phyloP scores from a whole-genome alignment of 2,329 filamentous ascomycete genomes.

The Zymoseptoria brevis region DNA sequence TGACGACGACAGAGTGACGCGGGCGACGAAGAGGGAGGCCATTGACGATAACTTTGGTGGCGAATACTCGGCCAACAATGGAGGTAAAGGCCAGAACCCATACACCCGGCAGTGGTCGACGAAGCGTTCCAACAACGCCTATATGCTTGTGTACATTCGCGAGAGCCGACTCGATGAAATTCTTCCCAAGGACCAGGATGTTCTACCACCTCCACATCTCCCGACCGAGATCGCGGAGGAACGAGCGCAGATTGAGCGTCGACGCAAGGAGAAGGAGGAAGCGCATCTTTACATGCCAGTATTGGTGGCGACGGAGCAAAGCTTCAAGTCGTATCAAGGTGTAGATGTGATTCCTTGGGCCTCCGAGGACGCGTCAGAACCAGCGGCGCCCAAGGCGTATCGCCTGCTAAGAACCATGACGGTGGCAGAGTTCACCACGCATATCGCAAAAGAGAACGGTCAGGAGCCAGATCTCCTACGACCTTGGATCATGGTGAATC shows the following conservation, averaged over 20 bases:
- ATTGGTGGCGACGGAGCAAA: conserved; percentile 70
- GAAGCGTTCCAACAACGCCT: conserved; percentile 74
- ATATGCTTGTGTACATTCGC: conserved; percentile 97
- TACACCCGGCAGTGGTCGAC: conserved; percentile 57
- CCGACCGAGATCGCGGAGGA: conserved; percentile 75
- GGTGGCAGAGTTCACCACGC: conserved; percentile 63
- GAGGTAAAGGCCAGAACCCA: conserved; percentile 54
- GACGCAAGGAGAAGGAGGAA: conserved; percentile 83
- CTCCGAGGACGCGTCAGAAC: conserved; percentile 50
- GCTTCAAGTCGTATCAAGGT: conserved; percentile 72
- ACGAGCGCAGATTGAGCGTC: conserved; percentile 63
- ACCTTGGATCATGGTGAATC: conserved; percentile 96
- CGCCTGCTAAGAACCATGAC: conserved; percentile 67
- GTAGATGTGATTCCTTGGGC: conserved; percentile 67
- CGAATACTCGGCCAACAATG: conserved; percentile 52
- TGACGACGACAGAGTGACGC: conserved; percentile 95
- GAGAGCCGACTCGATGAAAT: conserved; percentile 78
- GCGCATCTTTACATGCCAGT: conserved; percentile 86
- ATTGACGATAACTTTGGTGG: conserved; percentile 96
- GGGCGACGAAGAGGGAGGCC: conserved; percentile 81
- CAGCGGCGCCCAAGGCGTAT: conserved; percentile 63
- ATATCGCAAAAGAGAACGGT: conserved; percentile 62
- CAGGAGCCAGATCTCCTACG: conserved; percentile 64
- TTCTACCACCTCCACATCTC: conserved; percentile 75
- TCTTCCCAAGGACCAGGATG: conserved; percentile 64